Base-by-base conservation (phyloP, 257 asterid species). In the Scutellaria minor region DNA sequence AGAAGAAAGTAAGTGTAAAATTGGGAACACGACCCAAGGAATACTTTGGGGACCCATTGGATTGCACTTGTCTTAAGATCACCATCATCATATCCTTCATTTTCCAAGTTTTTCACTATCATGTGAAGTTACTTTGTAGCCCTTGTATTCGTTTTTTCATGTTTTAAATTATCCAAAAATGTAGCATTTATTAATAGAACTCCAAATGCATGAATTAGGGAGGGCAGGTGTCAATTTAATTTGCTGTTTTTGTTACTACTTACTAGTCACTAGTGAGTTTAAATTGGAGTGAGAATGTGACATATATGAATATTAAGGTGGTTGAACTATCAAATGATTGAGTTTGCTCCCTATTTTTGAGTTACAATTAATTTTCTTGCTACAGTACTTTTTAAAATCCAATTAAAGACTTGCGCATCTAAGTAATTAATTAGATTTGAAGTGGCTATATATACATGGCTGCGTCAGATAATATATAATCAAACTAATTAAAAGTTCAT, bases 301-400 rank as follows among this genome's bases (percentile, higher is more conserved):
- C 78, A 87, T 83, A 83, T 83, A 88, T 83, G 88, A 82, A 47
- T 35, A 57, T 76, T 80, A 86, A 83, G 84, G 88, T 83, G 5
- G 87, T 83, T 89, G 90, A 87, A 76, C 83, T 83, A 81, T 82
- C 86, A 71, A 83, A 82, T 79, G 81, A 87, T 80, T 85, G 82
- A 79, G 69, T 84, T 78, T 68, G 66, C 57, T 82, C 75, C 55
- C 81, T 57, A 57, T 76, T 70, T 54, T 78, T 63, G 50, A 71
- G 75, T 68, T 52, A 13, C 5, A 68, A 61, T 14, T 76, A 31
- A 31, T 61, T 68, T 24, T 24, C 27, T 24, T 24, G 27, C 27
- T 24, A 24, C 27, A 18, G 18, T 18, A 24, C 27, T 24, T 24
- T 24, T 24, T 24, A 2, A 24, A 24, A 24, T 24, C 1, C 27